These are phyloP conservation scores for Cornus suecica DNA, from an alignment of 148 eudicot species.

Conservation along the genomic window DNA sequence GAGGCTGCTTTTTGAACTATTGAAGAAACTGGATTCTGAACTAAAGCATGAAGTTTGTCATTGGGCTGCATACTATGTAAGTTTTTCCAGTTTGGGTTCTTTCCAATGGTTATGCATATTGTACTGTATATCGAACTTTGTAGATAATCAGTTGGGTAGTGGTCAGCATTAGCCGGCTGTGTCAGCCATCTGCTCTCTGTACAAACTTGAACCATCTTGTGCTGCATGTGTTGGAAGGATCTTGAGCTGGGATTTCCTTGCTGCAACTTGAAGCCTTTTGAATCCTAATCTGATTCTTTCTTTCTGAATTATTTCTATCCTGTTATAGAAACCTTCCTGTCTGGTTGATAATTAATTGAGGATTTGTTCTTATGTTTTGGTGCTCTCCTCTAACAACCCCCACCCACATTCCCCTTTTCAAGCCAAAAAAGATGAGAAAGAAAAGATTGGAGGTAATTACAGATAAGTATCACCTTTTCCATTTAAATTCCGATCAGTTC, in stretches of 20 bases:
- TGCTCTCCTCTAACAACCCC: too few species aligned
- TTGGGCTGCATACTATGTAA: constrained; percentile 99
- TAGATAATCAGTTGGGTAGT: neutral
- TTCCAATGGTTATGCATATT: neutral
- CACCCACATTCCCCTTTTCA: too few species aligned
- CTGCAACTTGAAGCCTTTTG: too few species aligned
- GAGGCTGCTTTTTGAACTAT: constrained; percentile 82
- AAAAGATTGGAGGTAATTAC: too few species aligned
- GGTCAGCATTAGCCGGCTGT: constrained; percentile 3
- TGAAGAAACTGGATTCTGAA: constrained; percentile 92
- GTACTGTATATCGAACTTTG: too few species aligned
- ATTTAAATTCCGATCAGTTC: neutral
- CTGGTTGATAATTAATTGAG: too few species aligned
- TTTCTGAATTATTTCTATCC: neutral
- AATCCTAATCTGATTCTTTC: too few species aligned
- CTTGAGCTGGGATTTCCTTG: too few species aligned
- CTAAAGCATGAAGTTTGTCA: constrained; percentile 91
- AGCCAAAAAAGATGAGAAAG: too few species aligned
- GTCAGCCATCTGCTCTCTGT: neutral
- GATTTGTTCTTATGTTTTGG: too few species aligned
- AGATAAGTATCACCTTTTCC: too few species aligned
- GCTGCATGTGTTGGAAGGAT: neutral
- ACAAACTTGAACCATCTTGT: neutral
- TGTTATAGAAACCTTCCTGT: too few species aligned
- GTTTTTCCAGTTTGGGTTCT: constrained; percentile 17